These are phyloP conservation scores for Microthlaspi erraticum DNA, from an alignment of 345 rosid species.

Conservation along the genomic window DNA sequence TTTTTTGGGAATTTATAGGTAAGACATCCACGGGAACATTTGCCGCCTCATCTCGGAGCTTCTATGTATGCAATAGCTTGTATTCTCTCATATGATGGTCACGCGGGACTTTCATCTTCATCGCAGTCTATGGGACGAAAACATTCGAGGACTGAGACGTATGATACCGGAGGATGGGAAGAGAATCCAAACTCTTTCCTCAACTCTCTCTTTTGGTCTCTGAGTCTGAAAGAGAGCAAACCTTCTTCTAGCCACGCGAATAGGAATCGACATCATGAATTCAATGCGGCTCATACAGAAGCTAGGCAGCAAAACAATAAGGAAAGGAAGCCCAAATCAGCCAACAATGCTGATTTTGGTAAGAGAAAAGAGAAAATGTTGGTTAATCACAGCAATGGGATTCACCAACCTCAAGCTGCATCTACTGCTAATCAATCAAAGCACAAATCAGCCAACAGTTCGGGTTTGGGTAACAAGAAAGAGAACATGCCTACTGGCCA, in stretches of 20 bases:
- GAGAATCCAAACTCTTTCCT: conserved; percentile 42
- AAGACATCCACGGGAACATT: conserved; percentile 55
- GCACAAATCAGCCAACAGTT: conserved; percentile 14
- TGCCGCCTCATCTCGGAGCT: conserved; percentile 74
- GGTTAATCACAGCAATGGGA: conserved; percentile 24
- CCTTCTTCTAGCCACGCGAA: conserved; percentile 24
- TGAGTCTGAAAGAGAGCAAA: conserved; percentile 45
- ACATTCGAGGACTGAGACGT: conserved; percentile 56
- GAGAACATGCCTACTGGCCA: conserved; percentile 36
- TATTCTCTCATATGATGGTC: conserved; percentile 69
- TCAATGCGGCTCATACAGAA: conserved; percentile 24
- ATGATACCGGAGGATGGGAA: conserved; percentile 40
- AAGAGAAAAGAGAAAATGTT: conserved; percentile 34
- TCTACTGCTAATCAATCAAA: conserved; percentile 26
- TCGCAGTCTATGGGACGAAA: conserved; percentile 49
- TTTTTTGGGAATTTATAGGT: conserved; percentile 54
- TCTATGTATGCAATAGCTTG: conserved; percentile 60
- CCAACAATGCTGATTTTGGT: conserved; percentile 18
- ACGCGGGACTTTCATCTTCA: conserved; percentile 52
- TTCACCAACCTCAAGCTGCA: conserved; percentile 33
- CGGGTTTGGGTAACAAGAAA: conserved; percentile 30
- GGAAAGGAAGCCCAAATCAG: conserved; percentile 24
- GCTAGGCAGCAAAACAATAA: conserved; percentile 21
- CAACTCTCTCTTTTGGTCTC: conserved; percentile 43
- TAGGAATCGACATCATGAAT: conserved; percentile 18